Conservation (phyloP, 2,329 filamentous ascomycete species). For the Aspergillus ruber region DNA sequence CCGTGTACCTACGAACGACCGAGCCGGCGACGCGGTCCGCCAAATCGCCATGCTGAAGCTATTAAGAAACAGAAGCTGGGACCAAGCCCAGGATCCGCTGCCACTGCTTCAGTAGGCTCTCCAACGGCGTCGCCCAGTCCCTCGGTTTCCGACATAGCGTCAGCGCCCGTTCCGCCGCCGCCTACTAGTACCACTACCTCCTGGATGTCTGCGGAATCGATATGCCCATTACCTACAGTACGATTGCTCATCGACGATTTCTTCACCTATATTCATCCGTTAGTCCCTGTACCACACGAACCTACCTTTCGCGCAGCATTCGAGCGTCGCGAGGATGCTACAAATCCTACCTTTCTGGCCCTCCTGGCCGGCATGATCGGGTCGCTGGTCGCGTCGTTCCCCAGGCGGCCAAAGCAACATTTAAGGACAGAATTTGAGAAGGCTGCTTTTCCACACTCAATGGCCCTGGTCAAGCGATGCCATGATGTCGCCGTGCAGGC, state of each 20-base stretch:
- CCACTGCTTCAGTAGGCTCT: constrained; percentile 27
- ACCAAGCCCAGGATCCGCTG: constrained; percentile 24
- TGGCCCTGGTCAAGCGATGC: constrained; percentile 38
- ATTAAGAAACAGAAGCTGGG: constrained; percentile 57
- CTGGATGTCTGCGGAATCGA: constrained; percentile 45
- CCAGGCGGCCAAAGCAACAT: constrained; percentile 37
- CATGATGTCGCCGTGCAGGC: constrained; percentile 40
- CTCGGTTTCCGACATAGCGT: constrained; percentile 38
- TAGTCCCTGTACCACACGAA: constrained; percentile 43
- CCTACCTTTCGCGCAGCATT: constrained; percentile 41
- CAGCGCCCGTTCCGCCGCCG: constrained; percentile 29
- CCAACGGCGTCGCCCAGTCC: constrained; percentile 32
- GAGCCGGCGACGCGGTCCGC: constrained; percentile 57
- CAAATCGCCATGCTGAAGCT: constrained; percentile 61
- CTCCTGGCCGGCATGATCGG: constrained; percentile 43
- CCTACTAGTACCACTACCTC: constrained; percentile 23
- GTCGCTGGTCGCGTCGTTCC: constrained; percentile 39
- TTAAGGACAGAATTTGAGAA: constrained; percentile 33
- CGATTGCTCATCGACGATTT: constrained; percentile 41
- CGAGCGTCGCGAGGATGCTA: constrained; percentile 36
- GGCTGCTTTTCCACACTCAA: constrained; percentile 36
- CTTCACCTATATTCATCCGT: constrained; percentile 43
- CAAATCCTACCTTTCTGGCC: constrained; percentile 37
- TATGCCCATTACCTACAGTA: constrained; percentile 37
- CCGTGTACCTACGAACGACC: constrained; percentile 62